Base-by-base conservation (phyloP, 768 basidiomycete species). In the Boletus rubropictus region DNA sequence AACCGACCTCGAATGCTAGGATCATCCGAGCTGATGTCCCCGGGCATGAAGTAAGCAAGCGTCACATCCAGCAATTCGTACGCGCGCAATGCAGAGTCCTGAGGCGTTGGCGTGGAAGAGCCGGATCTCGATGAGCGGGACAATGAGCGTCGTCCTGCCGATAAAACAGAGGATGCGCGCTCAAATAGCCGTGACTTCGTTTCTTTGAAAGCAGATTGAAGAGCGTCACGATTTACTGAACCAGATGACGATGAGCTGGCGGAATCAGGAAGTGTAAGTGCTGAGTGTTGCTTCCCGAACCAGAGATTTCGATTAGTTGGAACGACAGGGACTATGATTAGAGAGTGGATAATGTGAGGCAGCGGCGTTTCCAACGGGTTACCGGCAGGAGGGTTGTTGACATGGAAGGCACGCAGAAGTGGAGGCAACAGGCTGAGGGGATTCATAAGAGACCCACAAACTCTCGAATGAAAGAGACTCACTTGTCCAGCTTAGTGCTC, bases 281-380 rank as follows among this genome's bases (percentile, higher is more conserved):
- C 68, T 24, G 66, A 68, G n/a, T 63, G 44, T 49, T 65, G 59
- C 53, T 65, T 59, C 37, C 73, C 79, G 50, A 89, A 79, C 89
- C 89, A 90, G 34, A 76, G 60, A 27, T 71, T 54, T 42, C 73
- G 78, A 44, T 84, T 72, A 39, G 74, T 64, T 11, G 81, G 64
- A 29, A 72, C 67, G 44, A 89, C 72, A 35, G 93, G 93, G 47
- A 94, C 78, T 28, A 76, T 79, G 50, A 94, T 87, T 37, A 96
- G 75, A 9, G 80, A 72, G 60, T 96, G 89, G 33, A 95, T 84
- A 44, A 84, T 75, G 51, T 95, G 86, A 1, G 87, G 82, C 28
- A 96, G 67, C 0, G 93, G 90, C 0, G 84, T 67, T 0, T 79
- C 69, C 31, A 95, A 70, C 2, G 89, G 90, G 3, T 71, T 72